phyloP scores from a whole-genome alignment of 2,329 filamentous ascomycete species.

The Parascedosporium putredinis region DNA sequence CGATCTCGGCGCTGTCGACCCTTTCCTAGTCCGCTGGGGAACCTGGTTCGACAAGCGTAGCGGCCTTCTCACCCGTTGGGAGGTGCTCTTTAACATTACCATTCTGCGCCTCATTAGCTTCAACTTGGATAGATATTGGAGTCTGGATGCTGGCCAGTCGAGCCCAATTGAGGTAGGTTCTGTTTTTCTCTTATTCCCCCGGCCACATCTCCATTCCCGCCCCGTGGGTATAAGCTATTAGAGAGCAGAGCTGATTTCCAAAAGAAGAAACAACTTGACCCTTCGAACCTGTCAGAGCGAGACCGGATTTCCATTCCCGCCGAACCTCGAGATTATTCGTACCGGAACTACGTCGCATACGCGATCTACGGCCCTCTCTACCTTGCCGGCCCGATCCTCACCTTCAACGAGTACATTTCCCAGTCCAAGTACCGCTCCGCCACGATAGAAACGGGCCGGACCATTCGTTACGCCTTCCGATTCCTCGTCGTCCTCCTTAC shows the following conservation, averaged over 20 bases:
- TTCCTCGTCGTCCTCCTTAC: constrained; percentile 70
- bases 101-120: constrained; percentile 89
- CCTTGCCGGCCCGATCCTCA: constrained; percentile 83
- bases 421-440: constrained; percentile 66
- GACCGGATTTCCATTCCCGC: constrained; percentile 76
- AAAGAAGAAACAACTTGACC: constrained; percentile 98
- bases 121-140: constrained; percentile 97
- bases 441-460: constrained; percentile 61
- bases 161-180: constrained; percentile 71
- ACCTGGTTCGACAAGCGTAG: constrained; percentile 66
- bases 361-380: constrained; percentile 87
- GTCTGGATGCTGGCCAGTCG: constrained; percentile 49
- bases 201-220: too few species aligned
- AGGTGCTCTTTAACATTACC: constrained; percentile 96
- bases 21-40: constrained; percentile 48
- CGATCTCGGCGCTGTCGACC: constrained; percentile 25
- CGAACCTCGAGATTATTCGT: constrained; percentile 57
- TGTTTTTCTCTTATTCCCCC: too few species aligned
- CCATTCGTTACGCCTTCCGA: constrained; percentile 69
- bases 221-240: not conserved
- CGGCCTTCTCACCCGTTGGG: constrained; percentile 83
- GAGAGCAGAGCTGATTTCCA: constrained; percentile 44
- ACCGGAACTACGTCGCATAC: constrained; percentile 85
- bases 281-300: constrained; percentile 72
- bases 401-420: constrained; percentile 95